These are phyloP conservation scores for Boletus mariae DNA, from an alignment of 1,284 basidiomycete genomes.

Conservation along the genomic window DNA sequence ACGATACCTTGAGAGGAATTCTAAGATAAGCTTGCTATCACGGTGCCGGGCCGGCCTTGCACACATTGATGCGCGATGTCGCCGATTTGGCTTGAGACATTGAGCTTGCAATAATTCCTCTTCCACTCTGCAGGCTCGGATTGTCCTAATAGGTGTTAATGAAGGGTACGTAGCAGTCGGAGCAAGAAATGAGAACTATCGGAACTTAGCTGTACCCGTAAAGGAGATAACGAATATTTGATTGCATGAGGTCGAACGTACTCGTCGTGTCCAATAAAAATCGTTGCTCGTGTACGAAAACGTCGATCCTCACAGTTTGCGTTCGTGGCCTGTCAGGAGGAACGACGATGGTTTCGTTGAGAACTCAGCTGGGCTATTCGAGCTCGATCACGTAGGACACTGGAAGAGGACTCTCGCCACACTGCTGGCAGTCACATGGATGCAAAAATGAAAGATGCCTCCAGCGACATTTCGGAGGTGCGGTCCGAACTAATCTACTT, in stretches of 20 bases:
- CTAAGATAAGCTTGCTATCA: too few relatives aligned
- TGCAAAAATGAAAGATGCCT: background rate
- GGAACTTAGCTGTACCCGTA: constrained; percentile 50
- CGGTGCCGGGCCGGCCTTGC: too few relatives aligned
- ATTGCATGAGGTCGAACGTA: constrained; percentile 10
- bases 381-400: constrained; percentile 18
- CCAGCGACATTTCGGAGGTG: background rate
- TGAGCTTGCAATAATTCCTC: constrained; percentile 36
- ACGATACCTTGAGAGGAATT: too few relatives aligned
- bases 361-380: background rate
- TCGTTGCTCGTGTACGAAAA: constrained; percentile 45
- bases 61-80: background rate
- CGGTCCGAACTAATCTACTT: constrained; percentile 1
- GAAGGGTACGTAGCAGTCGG: constrained; percentile 39
- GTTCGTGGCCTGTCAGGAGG: constrained; percentile 23
- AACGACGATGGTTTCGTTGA: constrained; percentile 22
- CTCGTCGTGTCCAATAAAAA: background rate
- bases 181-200: constrained; percentile 47
- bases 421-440: constrained; percentile 19
- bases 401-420: background rate
- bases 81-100: constrained; percentile 55
- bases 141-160: constrained; percentile 58
- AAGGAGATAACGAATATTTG: constrained; percentile 7
- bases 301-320: constrained; percentile 49
- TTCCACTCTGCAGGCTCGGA: constrained; percentile 36